Evolutionary conservation across 768 basidiomycete genomes (phyloP).

Genomic region (Russula virescens): DNA sequence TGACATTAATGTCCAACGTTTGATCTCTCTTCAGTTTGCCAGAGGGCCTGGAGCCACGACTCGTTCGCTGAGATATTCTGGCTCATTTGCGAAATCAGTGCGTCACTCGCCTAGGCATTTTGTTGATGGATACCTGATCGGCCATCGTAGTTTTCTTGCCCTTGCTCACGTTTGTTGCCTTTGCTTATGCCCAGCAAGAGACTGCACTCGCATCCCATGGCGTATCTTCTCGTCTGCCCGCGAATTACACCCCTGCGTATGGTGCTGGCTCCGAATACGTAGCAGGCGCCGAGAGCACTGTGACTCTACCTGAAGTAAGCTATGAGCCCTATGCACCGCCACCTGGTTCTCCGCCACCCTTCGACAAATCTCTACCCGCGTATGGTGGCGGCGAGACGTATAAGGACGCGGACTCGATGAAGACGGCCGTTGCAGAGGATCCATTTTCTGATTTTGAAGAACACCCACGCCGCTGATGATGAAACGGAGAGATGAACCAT

Average conservation of each 20-base stretch:
- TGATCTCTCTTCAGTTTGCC: conserved; percentile 49
- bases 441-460: conserved; percentile 52
- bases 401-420: conserved; percentile 28
- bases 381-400: conserved; percentile 35
- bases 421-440: conserved; percentile 36
- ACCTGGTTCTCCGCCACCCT: conserved; percentile 41
- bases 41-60: conserved; percentile 49
- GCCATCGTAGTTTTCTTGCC: conserved; percentile 43
- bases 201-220: conserved; percentile 42
- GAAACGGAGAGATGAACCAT: background rate
- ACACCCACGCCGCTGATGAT: conserved; percentile 1
- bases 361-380: conserved; percentile 36
- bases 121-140: background rate
- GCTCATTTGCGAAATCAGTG: conserved; percentile 55
- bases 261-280: conserved; percentile 24
- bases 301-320: conserved; percentile 25
- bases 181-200: conserved; percentile 75
- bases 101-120: conserved; percentile 25
- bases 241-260: conserved; percentile 30
- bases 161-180: conserved; percentile 61
- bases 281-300: conserved; percentile 10
- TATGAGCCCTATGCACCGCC: conserved; percentile 41
- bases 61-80: conserved; percentile 66
- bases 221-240: conserved; percentile 39
- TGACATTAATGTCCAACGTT: conserved; percentile 2